Base-by-base conservation (phyloP, 495 filamentous ascomycete species). In the Podospora appendiculata region DNA sequence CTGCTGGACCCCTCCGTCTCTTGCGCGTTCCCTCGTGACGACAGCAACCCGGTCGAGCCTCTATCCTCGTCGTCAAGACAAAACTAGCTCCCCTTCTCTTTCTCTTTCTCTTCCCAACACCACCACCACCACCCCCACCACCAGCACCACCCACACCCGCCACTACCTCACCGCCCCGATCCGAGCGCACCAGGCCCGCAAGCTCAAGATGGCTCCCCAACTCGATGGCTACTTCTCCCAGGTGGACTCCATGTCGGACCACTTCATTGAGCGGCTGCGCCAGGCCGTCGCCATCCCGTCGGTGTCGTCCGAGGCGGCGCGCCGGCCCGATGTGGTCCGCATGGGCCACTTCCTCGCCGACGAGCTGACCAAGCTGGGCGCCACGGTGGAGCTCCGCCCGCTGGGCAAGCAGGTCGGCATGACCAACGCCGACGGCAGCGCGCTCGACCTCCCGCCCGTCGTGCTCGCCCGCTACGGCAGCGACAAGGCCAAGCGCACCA, bases 281-380 rank as follows among this genome's bases (percentile, higher is more conserved):
- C 81, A 88, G 68, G 93, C 93, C 42, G 92, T 99, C 52, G 90
- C 90, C 40, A 99, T 99, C 55, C 93, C 94, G 6, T 97, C 93
- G 42, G 72, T 99, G 58, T 96, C 91, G 16, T 88, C 92, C 2
- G 90, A 96, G 52, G 89, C 92, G 59, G 84, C 84, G 57, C 85
- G 89, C 63, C 82, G 93, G 39, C 83, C 79, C 52, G 88, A 96
- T 77, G 93, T 98, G 53, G 80, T 98, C 62, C 84, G 89, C 79
- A 99, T 99, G 93, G 94, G 86, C 52, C 78, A 95, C 52, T 99
- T 87, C 61, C 85, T 99, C 51, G 87, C 84, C 56, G 73, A 79
- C 32, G 87, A 96, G 70, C 83, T 99, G 50, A 80, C 79, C 63
- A 75, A 79, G 35, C 80, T 99, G 6, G 94, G 93, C 25, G 94